A percentile compares a stretch with the other conserved stretches of the same genome.
phyloP scores from a whole-genome alignment of 768 basidiomycete species.

The Amanita rubescens region DNA sequence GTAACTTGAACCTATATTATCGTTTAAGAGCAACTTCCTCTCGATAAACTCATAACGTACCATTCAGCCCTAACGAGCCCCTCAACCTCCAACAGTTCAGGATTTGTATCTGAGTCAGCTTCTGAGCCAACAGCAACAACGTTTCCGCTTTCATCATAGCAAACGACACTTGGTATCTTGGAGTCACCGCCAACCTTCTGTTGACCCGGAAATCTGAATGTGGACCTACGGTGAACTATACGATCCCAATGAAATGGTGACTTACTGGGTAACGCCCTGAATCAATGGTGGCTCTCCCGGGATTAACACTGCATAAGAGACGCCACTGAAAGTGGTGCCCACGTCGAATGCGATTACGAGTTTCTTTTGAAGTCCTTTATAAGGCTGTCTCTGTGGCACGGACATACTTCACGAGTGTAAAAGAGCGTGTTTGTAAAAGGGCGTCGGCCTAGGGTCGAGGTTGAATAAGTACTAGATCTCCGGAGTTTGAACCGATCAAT shows the following conservation, averaged over 20 bases:
- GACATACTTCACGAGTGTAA: too few species aligned
- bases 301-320: conserved; percentile 26
- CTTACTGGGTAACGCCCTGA: conserved; percentile 28
- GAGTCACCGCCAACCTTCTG: background rate
- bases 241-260: conserved; percentile 1
- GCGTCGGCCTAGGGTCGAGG: too few species aligned
- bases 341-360: conserved; percentile 45
- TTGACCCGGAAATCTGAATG: background rate
- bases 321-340: conserved; percentile 43
- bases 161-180: conserved; percentile 7
- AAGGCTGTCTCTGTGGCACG: conserved; percentile 21
- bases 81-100: background rate
- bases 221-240: too few species aligned
- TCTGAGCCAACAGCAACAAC: conserved; percentile 2
- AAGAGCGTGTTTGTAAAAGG: too few species aligned
- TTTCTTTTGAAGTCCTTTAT: conserved; percentile 30
- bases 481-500: too few species aligned
- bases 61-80: background rate
- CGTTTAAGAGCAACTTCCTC: too few species aligned
- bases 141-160: background rate
- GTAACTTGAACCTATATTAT: conserved; percentile 5
- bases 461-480: too few species aligned
- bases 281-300: conserved; percentile 26
- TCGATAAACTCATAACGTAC: background rate
- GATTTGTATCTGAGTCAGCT: conserved; percentile 2